Percentiles rank a stretch among this genome's conserved stretches.
Evolutionary conservation across 495 filamentous ascomycete species (phyloP).

Genomic region (Corynascus novoguineensis): DNA sequence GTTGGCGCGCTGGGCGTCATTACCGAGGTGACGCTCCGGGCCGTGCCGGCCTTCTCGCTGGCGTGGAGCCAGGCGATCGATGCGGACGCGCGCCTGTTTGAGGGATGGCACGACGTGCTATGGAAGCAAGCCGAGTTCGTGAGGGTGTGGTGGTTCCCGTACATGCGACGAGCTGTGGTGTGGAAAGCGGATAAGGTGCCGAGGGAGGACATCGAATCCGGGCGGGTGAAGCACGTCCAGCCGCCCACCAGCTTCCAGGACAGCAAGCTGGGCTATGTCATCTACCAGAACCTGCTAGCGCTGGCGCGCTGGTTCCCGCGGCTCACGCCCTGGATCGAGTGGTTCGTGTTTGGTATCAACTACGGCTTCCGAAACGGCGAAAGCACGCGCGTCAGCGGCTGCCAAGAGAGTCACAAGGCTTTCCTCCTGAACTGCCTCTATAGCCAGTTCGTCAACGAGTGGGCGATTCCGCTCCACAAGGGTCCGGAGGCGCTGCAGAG

Average conservation of each 20-base stretch:
- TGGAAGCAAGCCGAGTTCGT: conserved; percentile 87
- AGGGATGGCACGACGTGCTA: conserved; percentile 64
- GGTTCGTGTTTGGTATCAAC: conserved; percentile 93
- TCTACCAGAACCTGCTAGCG: conserved; percentile 85
- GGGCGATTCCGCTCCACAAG: conserved; percentile 84
- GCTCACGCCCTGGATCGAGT: conserved; percentile 79
- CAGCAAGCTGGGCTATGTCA: conserved; percentile 69
- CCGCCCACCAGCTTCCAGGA: conserved; percentile 66
- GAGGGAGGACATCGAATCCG: conserved; percentile 47
- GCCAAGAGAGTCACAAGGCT: conserved; percentile 73
- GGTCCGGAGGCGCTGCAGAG: conserved; percentile 85
- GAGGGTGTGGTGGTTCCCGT: conserved; percentile 96
- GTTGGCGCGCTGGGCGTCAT: conserved; percentile 89
- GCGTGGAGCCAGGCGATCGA: conserved; percentile 80
- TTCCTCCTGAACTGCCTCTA: conserved; percentile 95
- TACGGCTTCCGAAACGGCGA: conserved; percentile 75
- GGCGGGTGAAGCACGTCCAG: conserved; percentile 38
- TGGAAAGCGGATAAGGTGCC: conserved; percentile 66
- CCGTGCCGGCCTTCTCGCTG: conserved; percentile 69
- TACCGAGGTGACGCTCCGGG: conserved; percentile 78
- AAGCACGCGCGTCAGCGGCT: conserved; percentile 52
- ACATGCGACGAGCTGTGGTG: conserved; percentile 75
- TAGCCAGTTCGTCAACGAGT: conserved; percentile 95
- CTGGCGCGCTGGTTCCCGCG: conserved; percentile 70
- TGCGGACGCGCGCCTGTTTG: conserved; percentile 58